Evolutionary conservation across 2,329 filamentous ascomycete genomes (phyloP), one percentile per base, ranked within the genome.

Genomic region (Scytalidium sp.): DNA sequence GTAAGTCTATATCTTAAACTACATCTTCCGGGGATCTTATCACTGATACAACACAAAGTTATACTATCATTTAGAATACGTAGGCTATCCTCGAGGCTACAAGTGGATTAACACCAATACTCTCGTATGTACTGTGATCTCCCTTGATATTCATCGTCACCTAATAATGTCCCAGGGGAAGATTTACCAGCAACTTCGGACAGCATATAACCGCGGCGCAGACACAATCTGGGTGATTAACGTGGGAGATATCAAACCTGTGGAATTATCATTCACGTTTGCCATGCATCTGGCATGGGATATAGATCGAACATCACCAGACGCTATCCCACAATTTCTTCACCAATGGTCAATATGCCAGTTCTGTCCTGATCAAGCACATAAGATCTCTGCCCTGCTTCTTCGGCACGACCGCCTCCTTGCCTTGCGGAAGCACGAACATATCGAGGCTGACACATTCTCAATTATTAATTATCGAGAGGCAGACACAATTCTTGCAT

Each of bases 261-360:
- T 60, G 68, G 80, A 86, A 67, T 71, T 85, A n/a, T 80, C 83
- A 23, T 79, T 86, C 60, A 80, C 71, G 60, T 83, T 86, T 64
- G 85, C 82, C 67, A 72, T 87, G 55, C 80, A 85, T 53, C 72
- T 87, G 53, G 84, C 81, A 1, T 88, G 87, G 62, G 79, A 87
- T 58, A 75, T 79, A 19, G 67, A 75, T 22, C 62, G 67, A 0
- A 84, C 78, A 70, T 69, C 73, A 27, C 70, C 75, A 46, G 72
- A 78, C 41, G 79, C 75, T 43, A 75, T 79, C 0, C 66, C 67
- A 1, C 67, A 72, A 4, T 87, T 82, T 78, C 70, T 82, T 10
- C 59, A 71, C 17, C 69, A 70, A 4, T 83, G 78, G 72, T 77
- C 78, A 1, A 62, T 71, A 13, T 75, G 80, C 3, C 80, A 81